Conservation (phyloP, 495 filamentous ascomycete genomes). For the Penicillium bovifimosum region DNA sequence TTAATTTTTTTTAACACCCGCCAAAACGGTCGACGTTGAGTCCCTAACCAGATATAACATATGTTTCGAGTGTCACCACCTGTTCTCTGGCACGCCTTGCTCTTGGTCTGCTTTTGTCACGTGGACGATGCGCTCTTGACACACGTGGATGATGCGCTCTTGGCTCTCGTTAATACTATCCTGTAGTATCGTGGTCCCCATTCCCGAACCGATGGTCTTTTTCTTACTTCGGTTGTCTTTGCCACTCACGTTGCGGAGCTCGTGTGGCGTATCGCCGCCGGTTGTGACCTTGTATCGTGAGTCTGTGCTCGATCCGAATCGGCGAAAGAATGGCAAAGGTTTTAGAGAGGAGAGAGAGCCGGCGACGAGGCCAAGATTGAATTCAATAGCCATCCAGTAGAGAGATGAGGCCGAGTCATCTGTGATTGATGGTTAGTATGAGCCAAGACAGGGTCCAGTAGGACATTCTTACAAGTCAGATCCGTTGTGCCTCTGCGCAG, state of each 20-base stretch:
- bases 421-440: neutral
- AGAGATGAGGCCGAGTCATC: conserved; percentile 7
- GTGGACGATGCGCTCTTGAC: neutral
- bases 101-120: neutral
- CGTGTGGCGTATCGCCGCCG: neutral
- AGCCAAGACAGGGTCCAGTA: neutral
- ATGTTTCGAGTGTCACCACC: too few species aligned
- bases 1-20: too few species aligned
- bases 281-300: neutral
- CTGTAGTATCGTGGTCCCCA: neutral
- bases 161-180: conserved; percentile 1
- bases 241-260: neutral
- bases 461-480: conserved; percentile 5
- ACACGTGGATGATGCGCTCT: neutral
- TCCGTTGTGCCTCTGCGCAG: conserved; percentile 2
- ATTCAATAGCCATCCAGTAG: conserved; percentile 12
- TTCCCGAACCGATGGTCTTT: neutral
- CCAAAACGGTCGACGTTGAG: too few species aligned
- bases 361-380: conserved; percentile 6
- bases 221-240: neutral
- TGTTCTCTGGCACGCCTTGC: neutral
- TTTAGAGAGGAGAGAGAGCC: conserved; percentile 4
- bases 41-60: too few species aligned
- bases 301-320: conserved; percentile 1
- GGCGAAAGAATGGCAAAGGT: conserved; percentile 2